Base-by-base conservation (phyloP, 1,139 yeast genomes). In the Martiniozyma asiatica region DNA sequence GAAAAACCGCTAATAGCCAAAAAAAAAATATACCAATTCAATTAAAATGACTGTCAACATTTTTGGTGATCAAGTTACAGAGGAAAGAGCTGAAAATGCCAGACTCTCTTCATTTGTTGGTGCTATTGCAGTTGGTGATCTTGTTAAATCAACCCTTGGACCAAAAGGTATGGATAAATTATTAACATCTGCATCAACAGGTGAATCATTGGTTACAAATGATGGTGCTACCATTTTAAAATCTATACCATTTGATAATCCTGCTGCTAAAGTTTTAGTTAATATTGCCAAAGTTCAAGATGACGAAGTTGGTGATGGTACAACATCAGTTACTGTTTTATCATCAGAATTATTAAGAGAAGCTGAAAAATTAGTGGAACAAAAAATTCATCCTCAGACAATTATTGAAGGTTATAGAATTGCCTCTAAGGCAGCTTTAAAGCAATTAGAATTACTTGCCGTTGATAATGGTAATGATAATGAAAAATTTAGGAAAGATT, bases 161-260 rank as follows among this genome's bases (percentile, higher is more conserved):
- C 98, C 98, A 41, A 89, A 89, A 56, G 98, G 98, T 38, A 89
- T 89, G 97, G 98, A 89, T 58, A 89, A 89, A 55, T 64, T 89
- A 42, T 63, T 89, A 39, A 95, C 85, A 51, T 78, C 94, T 42
- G 80, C 95, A 11, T 69, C 89, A 5, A 73, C 89, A 33, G 76
- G 80, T 31, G 66, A 65, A 36, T 67, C 93, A 6, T 53, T 87
- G 50, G 89, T 89, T 26, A 92, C 99, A 29, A 89, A 89, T 55
- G 99, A 89, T 58, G 99, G 99, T 38, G 99, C 99, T 30, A 89
- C 99, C 6, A 89, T 89, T 42, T 64, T 89, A 44, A 87, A 89
- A 50, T 69, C 94, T 1, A 89, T 89, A 47, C 97, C 98, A 8
- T 73, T 89, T 47, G 96, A 87, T 50, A 89, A 92, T 47, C 98